A percentile compares a stretch with the other conserved stretches of the same genome.
phyloP scores from a whole-genome alignment of 2,329 filamentous ascomycete species.

The Epichloe glyceriae region DNA sequence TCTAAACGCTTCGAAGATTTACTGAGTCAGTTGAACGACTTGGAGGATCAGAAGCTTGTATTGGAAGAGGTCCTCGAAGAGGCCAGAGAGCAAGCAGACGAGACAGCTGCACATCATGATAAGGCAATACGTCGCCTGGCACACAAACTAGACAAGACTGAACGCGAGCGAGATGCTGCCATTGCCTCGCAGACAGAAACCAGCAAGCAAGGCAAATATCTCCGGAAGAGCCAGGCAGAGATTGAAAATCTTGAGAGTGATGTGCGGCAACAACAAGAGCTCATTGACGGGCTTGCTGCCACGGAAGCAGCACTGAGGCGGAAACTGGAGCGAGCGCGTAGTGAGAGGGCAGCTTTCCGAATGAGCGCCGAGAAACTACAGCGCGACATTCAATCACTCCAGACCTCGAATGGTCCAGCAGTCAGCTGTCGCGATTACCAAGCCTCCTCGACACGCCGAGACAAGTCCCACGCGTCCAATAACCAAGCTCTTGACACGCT shows the following conservation, averaged over 20 bases:
- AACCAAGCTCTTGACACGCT: conserved; percentile 45
- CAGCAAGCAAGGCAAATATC: conserved; percentile 42
- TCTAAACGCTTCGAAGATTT: conserved; percentile 32
- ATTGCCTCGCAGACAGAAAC: conserved; percentile 24
- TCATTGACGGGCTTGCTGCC: conserved; percentile 42
- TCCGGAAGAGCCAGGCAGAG: conserved; percentile 51
- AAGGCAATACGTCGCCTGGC: conserved; percentile 30
- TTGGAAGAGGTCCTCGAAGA: conserved; percentile 47
- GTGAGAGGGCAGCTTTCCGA: conserved; percentile 47
- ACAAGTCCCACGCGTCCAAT: conserved; percentile 14
- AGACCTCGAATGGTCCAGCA: conserved; percentile 22
- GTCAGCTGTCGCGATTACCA: conserved; percentile 8
- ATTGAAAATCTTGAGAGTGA: conserved; percentile 60
- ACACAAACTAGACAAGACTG: conserved; percentile 37
- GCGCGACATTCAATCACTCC: conserved; percentile 34
- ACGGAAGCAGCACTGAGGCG: conserved; percentile 48
- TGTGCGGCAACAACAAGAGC: conserved; percentile 54
- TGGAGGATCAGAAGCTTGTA: conserved; percentile 45
- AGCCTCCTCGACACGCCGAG: conserved; percentile 16
- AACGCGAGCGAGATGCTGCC: conserved; percentile 30
- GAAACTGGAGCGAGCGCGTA: conserved; percentile 58
- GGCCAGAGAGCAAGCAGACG: conserved; percentile 37
- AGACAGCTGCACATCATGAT: conserved; percentile 30
- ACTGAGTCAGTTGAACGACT: conserved; percentile 39
- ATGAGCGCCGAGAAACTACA: conserved; percentile 42